Percentiles rank a stretch among this genome's conserved stretches.
These are phyloP conservation scores for Pseudogymnoascus sp. DNA, from an alignment of 2,329 filamentous ascomycete genomes.

Conservation along the genomic window DNA sequence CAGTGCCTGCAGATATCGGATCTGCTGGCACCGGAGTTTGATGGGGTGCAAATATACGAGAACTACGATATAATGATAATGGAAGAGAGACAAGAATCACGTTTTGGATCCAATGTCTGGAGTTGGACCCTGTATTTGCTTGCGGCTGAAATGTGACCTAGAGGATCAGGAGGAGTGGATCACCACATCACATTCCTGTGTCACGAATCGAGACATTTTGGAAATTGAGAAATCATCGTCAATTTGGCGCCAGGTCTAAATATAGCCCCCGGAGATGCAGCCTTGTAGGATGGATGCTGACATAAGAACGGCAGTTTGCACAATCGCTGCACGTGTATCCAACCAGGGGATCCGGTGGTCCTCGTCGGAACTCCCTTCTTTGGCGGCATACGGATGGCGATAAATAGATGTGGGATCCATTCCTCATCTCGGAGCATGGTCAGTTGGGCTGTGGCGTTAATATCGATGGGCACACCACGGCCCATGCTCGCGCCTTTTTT, in stretches of 20 bases:
- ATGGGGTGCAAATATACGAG: not conserved
- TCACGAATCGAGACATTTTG: not conserved
- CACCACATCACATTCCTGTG: not conserved
- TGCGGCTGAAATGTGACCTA: not conserved
- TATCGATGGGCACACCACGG: conserved; percentile 3
- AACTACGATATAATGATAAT: conserved; percentile 5
- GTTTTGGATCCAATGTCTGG: not conserved
- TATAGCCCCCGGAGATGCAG: not conserved
- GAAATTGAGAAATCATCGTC: not conserved
- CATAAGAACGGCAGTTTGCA: conserved; percentile 5
- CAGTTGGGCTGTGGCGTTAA: conserved; percentile 6
- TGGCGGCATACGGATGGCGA: not conserved
- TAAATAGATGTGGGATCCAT: conserved; percentile 7
- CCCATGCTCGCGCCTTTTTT: not conserved
- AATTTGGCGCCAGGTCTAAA: not conserved
- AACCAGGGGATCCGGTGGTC: conserved; percentile 5
- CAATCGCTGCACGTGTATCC: conserved; percentile 6
- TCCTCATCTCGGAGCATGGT: conserved; percentile 2
- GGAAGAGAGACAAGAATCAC: not conserved
- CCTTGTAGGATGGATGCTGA: conserved; percentile 2
- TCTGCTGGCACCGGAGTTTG: not conserved
- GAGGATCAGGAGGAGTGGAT: not conserved
- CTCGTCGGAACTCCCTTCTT: not conserved
- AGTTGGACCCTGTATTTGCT: not conserved
- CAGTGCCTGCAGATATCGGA: not conserved